Percentiles rank a stretch among this genome's conserved stretches.
Evolutionary conservation across 306 rosid genomes (phyloP).

Genomic region (Crataegus laevigata): DNA sequence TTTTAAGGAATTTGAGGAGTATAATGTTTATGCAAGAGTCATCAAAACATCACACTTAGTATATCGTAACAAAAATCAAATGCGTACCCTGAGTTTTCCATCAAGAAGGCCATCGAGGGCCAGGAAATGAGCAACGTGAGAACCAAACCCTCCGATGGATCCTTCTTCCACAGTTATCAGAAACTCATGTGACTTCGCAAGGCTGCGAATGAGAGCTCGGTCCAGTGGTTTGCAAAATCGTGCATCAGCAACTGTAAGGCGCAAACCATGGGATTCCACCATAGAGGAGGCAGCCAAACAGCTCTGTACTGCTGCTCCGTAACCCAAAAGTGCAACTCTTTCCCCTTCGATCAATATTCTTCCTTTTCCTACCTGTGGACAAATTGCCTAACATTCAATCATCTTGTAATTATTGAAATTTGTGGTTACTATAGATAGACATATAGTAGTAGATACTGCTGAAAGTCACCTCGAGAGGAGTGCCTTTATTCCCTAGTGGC

Average conservation of each 20-base stretch:
- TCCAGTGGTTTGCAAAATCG: constrained; percentile 97
- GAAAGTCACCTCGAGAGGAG: constrained; percentile 49
- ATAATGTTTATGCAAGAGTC: background rate
- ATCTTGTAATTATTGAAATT: background rate
- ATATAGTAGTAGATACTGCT: background rate
- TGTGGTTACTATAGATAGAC: background rate
- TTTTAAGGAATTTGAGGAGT: background rate
- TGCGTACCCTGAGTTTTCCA: constrained; percentile 61
- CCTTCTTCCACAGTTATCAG: constrained; percentile 94
- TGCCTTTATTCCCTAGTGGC: constrained; percentile 77
- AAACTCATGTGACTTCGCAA: constrained; percentile 75
- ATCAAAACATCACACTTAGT: background rate
- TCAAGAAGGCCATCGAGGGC: constrained; percentile 97
- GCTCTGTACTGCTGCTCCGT: constrained; percentile 70
- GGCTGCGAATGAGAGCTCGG: constrained; percentile 58
- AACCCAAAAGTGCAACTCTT: constrained; percentile 84
- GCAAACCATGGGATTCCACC: constrained; percentile 41
- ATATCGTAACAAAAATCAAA: background rate
- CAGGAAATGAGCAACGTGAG: constrained; percentile 91
- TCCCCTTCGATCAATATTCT: constrained; percentile 75
- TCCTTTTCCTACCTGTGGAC: constrained; percentile 64
- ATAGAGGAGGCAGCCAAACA: constrained; percentile 61
- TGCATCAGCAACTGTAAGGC: constrained; percentile 60
- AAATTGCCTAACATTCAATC: constrained; percentile 6
- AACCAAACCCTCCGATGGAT: constrained; percentile 91